Evolutionary conservation across 257 asterid genomes (phyloP).

Genomic region (Solanum okadae): DNA sequence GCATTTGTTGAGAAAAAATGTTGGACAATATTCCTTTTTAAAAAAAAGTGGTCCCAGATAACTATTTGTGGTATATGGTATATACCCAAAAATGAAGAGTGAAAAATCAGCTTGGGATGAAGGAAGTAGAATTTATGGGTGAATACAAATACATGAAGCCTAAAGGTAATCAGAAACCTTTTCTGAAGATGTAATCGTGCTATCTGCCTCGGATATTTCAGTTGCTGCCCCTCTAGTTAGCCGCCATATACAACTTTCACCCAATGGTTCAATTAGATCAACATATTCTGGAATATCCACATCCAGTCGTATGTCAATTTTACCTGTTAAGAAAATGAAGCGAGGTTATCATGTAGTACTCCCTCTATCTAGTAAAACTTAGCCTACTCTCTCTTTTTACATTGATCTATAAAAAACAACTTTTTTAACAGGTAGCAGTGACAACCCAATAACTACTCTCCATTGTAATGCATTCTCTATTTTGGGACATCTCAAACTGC

Average conservation of each 20-base stretch:
- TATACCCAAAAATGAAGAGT: background rate
- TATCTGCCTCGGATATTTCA: constrained; percentile 52
- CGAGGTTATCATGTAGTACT: background rate
- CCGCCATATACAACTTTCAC: constrained; percentile 72
- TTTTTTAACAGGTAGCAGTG: background rate
- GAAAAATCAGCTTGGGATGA: background rate
- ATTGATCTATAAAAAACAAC: background rate
- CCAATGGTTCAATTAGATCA: constrained; percentile 63
- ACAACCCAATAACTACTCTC: background rate
- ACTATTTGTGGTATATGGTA: background rate
- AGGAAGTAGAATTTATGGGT: background rate
- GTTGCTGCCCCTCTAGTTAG: constrained; percentile 85
- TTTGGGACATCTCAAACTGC: background rate
- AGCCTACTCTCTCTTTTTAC: background rate
- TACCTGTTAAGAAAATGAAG: constrained; percentile 41
- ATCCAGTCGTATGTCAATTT: constrained; percentile 47
- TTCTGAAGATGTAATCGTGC: constrained; percentile 31
- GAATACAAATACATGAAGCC: background rate
- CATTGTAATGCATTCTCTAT: background rate
- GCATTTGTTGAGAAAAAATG: background rate
- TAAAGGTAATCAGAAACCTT: constrained; percentile 31
- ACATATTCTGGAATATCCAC: constrained; percentile 49
- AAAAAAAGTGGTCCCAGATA: background rate
- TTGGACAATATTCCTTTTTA: background rate
- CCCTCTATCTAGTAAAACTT: background rate